Evolutionary conservation across 805 yeast species (phyloP), one percentile per base, ranked within the genome.

Genomic region (Zygoascus biomembranicola): DNA sequence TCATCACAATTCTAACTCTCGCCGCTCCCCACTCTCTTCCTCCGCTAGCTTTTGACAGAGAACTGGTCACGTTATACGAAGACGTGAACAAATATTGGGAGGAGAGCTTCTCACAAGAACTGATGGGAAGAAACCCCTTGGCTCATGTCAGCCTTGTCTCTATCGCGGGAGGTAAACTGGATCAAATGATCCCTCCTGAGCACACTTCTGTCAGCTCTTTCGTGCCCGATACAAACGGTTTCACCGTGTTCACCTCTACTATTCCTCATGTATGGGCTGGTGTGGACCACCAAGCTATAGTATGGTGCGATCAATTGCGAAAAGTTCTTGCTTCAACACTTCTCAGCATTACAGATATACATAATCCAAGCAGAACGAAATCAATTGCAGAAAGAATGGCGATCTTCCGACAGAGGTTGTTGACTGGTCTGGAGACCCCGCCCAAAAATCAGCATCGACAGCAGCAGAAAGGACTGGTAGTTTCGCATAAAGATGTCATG

Each of bases 261-360:
- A 85, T 92, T 10, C 96, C 96, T 0, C 77, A 76, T 1, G 97
- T 92, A 0, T 92, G 97, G 96, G 83, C 96, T 0, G 86, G 97
- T 1, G 82, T 90, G 43, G 98, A 92, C 67, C 99, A 92, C 70
- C 75, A 89, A 58, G 97, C 98, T 0, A 83, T 94, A 48, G 96
- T 92, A 1, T 92, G 99, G 99, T 92, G 99, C 69, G 87, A 83
- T 56, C 97, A 92, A 66, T 70, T 90, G 41, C 76, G 97, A 51
- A 73, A 77, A 51, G 78, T 76, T 14, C 59, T 92, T 1, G 84
- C 87, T 8, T 70, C 70, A 49, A 71, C 82, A 0, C 63, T 94
- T 39, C 69, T 86, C 47, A 84, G 79, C 32, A 73, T 85, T 11
- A 77, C 80, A 1, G 86, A 88, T 61, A 69, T 66, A 23, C 57